Percentiles rank a stretch among this genome's conserved stretches.
phyloP scores from a whole-genome alignment of 768 basidiomycete species.

The Podaxis mareebaensis region DNA sequence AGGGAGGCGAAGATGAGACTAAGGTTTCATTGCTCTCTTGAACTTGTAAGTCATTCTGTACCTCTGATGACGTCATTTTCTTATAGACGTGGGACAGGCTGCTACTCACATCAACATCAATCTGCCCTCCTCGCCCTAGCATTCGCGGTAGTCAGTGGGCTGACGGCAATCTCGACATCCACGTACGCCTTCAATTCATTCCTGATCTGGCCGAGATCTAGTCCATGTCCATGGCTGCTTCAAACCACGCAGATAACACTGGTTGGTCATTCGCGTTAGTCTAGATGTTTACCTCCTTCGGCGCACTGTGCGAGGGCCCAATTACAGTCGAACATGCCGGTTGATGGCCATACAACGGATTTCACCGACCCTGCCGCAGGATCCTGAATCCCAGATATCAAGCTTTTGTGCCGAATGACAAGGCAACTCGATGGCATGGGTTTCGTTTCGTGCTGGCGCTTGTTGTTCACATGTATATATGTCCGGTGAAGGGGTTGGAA shows the following conservation, averaged over 20 bases:
- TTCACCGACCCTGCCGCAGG: neutral
- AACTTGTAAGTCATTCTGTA: neutral
- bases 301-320: neutral
- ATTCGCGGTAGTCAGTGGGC: neutral
- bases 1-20: conserved; percentile 23
- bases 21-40: neutral
- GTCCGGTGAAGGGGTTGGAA: neutral
- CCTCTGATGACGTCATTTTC: neutral
- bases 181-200: neutral
- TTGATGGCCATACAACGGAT: neutral
- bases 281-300: neutral
- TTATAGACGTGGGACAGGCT: neutral
- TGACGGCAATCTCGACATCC: neutral
- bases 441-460: neutral
- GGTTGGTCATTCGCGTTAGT: neutral
- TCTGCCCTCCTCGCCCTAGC: neutral
- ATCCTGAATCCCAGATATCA: neutral
- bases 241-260: neutral
- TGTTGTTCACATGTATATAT: neutral
- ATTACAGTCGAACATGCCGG: neutral
- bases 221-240: neutral
- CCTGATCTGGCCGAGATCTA: neutral
- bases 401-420: neutral
- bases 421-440: too few relatives aligned
- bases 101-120: neutral